These are phyloP conservation scores for Aspergillus fumigatus DNA, from an alignment of 2,329 filamentous ascomycete species.

Conservation along the genomic window DNA sequence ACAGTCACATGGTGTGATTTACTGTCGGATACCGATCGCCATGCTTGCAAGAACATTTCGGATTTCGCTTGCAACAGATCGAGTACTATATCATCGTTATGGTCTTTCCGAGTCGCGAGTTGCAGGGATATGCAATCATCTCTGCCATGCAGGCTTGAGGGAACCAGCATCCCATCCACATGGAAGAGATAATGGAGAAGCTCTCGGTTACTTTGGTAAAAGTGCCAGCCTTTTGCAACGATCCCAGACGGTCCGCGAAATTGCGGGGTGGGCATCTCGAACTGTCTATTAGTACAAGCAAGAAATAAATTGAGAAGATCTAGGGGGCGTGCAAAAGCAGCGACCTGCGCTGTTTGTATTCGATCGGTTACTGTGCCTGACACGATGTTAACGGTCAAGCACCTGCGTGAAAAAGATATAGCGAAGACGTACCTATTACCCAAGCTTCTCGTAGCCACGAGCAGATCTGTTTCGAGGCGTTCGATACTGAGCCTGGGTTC, in stretches of 20 bases:
- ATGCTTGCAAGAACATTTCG: constrained; percentile 42
- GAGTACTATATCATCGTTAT: constrained; percentile 36
- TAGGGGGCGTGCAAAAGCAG: constrained; percentile 58
- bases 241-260: constrained; percentile 24
- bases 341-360: constrained; percentile 61
- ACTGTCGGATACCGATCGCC: constrained; percentile 39
- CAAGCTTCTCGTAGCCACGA: constrained; percentile 79
- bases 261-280: constrained; percentile 18
- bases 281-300: constrained; percentile 58
- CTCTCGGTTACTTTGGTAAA: constrained; percentile 34
- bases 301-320: constrained; percentile 67
- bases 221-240: constrained; percentile 38
- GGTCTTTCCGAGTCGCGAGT: constrained; percentile 25
- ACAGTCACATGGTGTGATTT: constrained; percentile 44
- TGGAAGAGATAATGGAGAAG: constrained; percentile 49
- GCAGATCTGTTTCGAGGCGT: constrained; percentile 66
- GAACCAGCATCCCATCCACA: constrained; percentile 21
- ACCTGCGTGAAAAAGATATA: constrained; percentile 3
- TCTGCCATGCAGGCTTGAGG: constrained; percentile 22
- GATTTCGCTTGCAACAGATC: constrained; percentile 45
- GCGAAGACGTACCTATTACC: constrained; percentile 63
- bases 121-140: constrained; percentile 19
- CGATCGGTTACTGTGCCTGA: constrained; percentile 57
- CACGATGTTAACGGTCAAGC: constrained; percentile 9
- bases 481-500: constrained; percentile 63